Conservation (phyloP, 148 eudicot genomes). For the Polygonum maritimum region DNA sequence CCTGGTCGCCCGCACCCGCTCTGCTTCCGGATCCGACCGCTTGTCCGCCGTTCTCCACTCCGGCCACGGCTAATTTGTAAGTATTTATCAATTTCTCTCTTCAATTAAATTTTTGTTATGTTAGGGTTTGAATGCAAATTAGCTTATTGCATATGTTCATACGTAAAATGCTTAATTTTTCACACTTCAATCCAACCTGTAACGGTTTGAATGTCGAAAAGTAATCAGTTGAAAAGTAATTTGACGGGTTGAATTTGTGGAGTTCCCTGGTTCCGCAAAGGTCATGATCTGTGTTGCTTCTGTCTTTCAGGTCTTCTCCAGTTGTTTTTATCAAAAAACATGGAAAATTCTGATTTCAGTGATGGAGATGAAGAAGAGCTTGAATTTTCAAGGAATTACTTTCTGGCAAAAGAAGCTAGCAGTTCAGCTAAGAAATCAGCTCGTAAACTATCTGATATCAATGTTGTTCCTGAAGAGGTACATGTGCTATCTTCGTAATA, state of each 20-base stretch:
- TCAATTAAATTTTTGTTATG: too few species aligned
- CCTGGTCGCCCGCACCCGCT: too few species aligned
- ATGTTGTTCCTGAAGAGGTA: constrained; percentile 79
- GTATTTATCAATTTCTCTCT: too few species aligned
- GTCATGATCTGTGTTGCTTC: background rate
- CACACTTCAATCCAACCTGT: too few species aligned
- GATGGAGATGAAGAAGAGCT: constrained; percentile 69
- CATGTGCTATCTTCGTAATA: background rate
- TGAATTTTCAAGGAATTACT: constrained; percentile 80
- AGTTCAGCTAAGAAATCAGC: constrained; percentile 59
- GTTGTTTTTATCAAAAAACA: constrained; percentile 5
- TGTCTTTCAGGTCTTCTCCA: background rate
- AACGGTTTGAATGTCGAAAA: too few species aligned
- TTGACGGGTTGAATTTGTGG: background rate
- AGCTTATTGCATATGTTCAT: too few species aligned
- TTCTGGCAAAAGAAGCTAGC: constrained; percentile 68
- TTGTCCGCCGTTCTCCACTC: too few species aligned
- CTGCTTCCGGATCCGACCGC: too few species aligned
- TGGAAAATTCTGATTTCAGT: constrained; percentile 32
- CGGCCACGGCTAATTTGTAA: too few species aligned
- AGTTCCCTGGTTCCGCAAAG: background rate
- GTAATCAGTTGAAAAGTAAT: background rate
- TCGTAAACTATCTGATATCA: constrained; percentile 62
- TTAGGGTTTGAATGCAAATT: too few species aligned
- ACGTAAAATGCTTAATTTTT: too few species aligned